Evolutionary conservation across 2,329 filamentous ascomycete genomes (phyloP).

Genomic region (Curvularia verruculosa): DNA sequence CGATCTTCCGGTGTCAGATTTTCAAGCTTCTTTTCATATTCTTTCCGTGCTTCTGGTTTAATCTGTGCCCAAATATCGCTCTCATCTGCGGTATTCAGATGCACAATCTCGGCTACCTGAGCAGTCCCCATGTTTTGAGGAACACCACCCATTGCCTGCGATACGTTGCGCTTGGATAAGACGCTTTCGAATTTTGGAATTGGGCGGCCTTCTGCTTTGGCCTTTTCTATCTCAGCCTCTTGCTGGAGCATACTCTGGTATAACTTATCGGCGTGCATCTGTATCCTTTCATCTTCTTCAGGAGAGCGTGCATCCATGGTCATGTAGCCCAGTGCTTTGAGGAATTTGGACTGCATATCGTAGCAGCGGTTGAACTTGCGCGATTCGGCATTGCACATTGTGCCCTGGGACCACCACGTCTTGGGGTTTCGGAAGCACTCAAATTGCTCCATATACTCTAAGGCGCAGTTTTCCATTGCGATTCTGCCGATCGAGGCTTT

Average conservation of each 20-base stretch:
- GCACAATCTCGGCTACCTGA: constrained; percentile 8
- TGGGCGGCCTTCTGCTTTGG: constrained; percentile 62
- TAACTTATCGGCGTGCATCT: constrained; percentile 92
- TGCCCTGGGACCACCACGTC: constrained; percentile 69
- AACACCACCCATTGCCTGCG: constrained; percentile 32
- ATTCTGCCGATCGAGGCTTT: constrained; percentile 77
- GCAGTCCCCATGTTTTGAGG: constrained; percentile 14
- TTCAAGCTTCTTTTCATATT: constrained; percentile 44
- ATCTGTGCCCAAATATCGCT: constrained; percentile 40
- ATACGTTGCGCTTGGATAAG: constrained; percentile 50
- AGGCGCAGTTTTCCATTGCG: constrained; percentile 89
- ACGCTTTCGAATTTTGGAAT: constrained; percentile 66
- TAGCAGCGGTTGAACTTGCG: constrained; percentile 84
- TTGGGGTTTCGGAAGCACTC: constrained; percentile 77
- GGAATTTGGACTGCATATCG: constrained; percentile 85
- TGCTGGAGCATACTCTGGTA: constrained; percentile 87
- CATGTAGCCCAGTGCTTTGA: constrained; percentile 89
- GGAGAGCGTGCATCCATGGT: constrained; percentile 67
- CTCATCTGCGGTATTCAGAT: constrained; percentile 15
- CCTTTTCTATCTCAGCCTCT: constrained; percentile 74
- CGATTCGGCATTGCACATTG: constrained; percentile 81
- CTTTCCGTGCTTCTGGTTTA: constrained; percentile 36
- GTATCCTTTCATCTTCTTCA: constrained; percentile 80
- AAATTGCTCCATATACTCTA: constrained; percentile 82
- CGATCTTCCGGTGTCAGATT: constrained; percentile 38